A percentile compares a stretch with the other conserved stretches of the same genome.
Conservation (phyloP, 495 filamentous ascomycete genomes). For the Penicillium antarcticum region DNA sequence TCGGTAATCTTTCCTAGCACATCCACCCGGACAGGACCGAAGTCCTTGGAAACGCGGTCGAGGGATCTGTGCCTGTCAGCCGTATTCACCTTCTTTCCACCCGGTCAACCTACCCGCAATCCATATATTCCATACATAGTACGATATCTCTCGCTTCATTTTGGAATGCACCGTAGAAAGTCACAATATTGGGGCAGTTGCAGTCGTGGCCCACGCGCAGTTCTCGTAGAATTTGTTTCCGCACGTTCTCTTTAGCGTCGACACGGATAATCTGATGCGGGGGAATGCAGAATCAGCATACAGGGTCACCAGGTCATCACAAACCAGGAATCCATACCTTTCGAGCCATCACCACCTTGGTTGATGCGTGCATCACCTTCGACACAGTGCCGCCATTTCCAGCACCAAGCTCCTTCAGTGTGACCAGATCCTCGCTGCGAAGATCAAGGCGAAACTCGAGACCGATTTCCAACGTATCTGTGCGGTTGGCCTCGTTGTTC, state of each 20-base stretch:
- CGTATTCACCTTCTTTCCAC: constrained; percentile 1
- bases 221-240: constrained; percentile 93
- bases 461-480: constrained; percentile 89
- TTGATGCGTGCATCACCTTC: constrained; percentile 93
- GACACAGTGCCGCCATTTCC: constrained; percentile 98
- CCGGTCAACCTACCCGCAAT: constrained; percentile 74
- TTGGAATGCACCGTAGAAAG: constrained; percentile 94
- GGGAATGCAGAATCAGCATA: constrained; percentile 5
- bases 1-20: constrained; percentile 99
- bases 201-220: constrained; percentile 98
- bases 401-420: constrained; percentile 89
- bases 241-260: constrained; percentile 92
- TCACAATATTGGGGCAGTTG: constrained; percentile 93
- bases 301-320: neutral
- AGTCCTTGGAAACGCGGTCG: constrained; percentile 88
- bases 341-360: constrained; percentile 92
- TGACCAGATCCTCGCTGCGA: constrained; percentile 85
- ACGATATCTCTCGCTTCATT: constrained; percentile 95
- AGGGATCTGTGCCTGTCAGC: constrained; percentile 63
- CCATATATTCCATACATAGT: constrained; percentile 99
- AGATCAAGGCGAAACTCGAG: constrained; percentile 94
- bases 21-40: constrained; percentile 94
- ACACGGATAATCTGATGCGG: constrained; percentile 83
- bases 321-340: constrained; percentile 62
- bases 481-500: constrained; percentile 56